Base-by-base conservation (phyloP, 495 filamentous ascomycete species). In the Tuber calosporum region DNA sequence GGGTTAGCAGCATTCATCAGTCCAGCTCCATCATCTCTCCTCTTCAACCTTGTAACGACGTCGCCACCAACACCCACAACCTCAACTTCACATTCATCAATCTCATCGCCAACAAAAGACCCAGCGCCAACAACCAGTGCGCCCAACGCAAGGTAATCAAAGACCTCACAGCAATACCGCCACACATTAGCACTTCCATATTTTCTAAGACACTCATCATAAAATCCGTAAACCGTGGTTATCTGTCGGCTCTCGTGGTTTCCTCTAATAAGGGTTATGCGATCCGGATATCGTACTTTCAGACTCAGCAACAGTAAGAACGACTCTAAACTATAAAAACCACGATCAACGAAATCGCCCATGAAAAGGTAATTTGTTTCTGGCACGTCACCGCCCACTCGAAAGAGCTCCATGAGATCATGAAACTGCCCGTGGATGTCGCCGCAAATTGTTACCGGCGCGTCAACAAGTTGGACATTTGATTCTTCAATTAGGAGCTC, bases 381-480 rank as follows among this genome's bases (percentile, higher is more conserved):
- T 26, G 95, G 95, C 2, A 95, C 92, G 80, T 96, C 92, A 45
- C 95, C 95, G 72, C 95, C 95, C 20, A 98, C 93, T 68, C 93
- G 89, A 83, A 99, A 99, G 26, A 99, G 87, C 84, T 99, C 95
- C 95, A 99, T 99, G 79, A 99, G 82, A 81, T 99, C 95, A 82
- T 99, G 95, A 81, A 99, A 99, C 82, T 99, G 95, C 75, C 95
- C 95, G 79, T 99, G 94, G 75, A 99, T 99, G 81, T 99, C 95
- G 69, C 95, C 95, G 82, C 95, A 99, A 88, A 99, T 97, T 82
- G 95, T 99, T 78, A 99, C 95, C 37, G 95, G 95, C 72, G 95
- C 95, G 80, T 94, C 90, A 76, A 99, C 94, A 43, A 92, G 91
- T 71, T 98, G 95, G 68, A 99, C 95, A 83, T 99, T 99, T 73